phyloP scores from a whole-genome alignment of 179 eudicot genomes.

The Beta macrorhiza region DNA sequence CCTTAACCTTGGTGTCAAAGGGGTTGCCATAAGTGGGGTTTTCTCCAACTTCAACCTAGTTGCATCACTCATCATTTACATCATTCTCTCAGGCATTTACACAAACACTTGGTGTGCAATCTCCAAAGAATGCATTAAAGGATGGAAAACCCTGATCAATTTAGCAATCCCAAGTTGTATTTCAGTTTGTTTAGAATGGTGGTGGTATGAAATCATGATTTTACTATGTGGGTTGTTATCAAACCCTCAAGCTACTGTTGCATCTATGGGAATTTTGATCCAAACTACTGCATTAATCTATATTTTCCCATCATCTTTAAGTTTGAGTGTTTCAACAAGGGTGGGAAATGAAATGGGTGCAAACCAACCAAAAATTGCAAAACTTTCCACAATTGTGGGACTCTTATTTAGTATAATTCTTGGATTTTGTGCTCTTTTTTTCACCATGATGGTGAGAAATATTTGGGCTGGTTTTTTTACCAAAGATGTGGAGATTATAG shows the following conservation, averaged over 20 bases:
- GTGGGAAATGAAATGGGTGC: constrained; percentile 78
- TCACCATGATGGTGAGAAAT: constrained; percentile 48
- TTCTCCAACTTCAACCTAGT: constrained; percentile 65
- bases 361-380: constrained; percentile 48
- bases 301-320: constrained; percentile 79
- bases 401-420: constrained; percentile 55
- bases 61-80: constrained; percentile 45
- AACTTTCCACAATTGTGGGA: constrained; percentile 56
- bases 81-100: constrained; percentile 47
- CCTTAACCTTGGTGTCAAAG: constrained; percentile 54
- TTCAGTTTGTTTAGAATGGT: constrained; percentile 91
- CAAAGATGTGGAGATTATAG: constrained; percentile 49
- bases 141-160: constrained; percentile 55
- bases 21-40: constrained; percentile 65
- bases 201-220: constrained; percentile 98
- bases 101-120: constrained; percentile 66
- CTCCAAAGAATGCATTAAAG: constrained; percentile 54
- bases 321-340: constrained; percentile 71
- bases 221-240: constrained; percentile 61
- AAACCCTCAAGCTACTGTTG: constrained; percentile 66
- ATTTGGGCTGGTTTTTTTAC: constrained; percentile 75
- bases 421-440: constrained; percentile 61
- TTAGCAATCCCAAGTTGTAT: constrained; percentile 81
- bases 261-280: constrained; percentile 83
- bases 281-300: constrained; percentile 77